A percentile compares a stretch with the other conserved stretches of the same genome.
phyloP scores from a whole-genome alignment of 768 basidiomycete species.

The Steccherinum ochraceum region DNA sequence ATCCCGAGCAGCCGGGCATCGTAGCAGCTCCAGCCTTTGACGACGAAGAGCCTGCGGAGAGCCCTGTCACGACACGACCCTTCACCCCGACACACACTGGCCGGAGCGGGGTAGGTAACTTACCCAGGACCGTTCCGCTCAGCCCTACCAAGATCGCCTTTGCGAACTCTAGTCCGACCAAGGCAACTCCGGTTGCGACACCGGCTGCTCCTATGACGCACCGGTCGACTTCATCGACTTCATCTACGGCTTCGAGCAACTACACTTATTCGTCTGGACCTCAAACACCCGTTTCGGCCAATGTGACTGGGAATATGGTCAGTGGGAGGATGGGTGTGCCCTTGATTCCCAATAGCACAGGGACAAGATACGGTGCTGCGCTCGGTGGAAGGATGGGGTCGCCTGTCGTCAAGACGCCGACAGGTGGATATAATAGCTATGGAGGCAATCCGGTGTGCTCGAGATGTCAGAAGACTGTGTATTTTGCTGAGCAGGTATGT shows the following conservation, averaged over 20 bases:
- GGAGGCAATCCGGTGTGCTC: constrained; percentile 62
- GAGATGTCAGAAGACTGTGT: constrained; percentile 69
- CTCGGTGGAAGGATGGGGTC: constrained; percentile 29
- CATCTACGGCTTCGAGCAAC: not conserved
- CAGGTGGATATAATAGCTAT: constrained; percentile 34
- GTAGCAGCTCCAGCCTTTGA: constrained; percentile 2
- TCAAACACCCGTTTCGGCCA: not conserved
- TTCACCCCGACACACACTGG: constrained; percentile 39
- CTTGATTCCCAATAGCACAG: constrained; percentile 44
- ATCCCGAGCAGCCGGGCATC: constrained; percentile 1
- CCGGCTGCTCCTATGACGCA: not conserved
- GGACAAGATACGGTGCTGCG: constrained; percentile 61
- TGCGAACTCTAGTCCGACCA: not conserved
- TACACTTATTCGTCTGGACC: not conserved
- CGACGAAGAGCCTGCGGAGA: constrained; percentile 20
- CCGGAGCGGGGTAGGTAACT: constrained; percentile 33
- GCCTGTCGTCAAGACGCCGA: constrained; percentile 18
- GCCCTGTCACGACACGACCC: constrained; percentile 9
- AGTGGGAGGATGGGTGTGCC: constrained; percentile 15
- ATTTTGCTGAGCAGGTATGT: constrained; percentile 76
- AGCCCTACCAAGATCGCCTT: constrained; percentile 18
- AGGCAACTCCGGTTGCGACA: not conserved
- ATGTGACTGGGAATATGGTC: constrained; percentile 2
- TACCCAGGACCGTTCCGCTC: constrained; percentile 52
- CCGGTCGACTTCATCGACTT: not conserved